Conservation (phyloP, 2,329 filamentous ascomycete genomes). For the Calonectria pauciramosa region DNA sequence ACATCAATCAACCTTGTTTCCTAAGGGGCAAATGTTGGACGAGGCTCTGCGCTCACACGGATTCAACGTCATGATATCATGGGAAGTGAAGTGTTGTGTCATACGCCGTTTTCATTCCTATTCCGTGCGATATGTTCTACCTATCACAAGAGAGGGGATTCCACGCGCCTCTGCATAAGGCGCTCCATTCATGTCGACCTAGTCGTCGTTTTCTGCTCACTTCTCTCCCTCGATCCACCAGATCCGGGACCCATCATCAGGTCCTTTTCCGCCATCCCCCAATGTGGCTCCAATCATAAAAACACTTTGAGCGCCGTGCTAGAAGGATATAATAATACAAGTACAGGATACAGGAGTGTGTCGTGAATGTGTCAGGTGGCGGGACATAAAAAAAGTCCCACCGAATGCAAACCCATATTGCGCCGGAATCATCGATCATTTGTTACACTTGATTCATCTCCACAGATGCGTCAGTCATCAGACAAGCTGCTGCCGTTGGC, state of each 20-base stretch:
- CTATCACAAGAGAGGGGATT: constrained; percentile 58
- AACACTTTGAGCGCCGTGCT: constrained; percentile 54
- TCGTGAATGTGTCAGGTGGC: constrained; percentile 28
- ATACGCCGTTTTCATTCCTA: constrained; percentile 34
- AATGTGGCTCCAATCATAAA: constrained; percentile 39
- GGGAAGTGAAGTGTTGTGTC: neutral
- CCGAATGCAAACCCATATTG: constrained; percentile 30
- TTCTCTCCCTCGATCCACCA: constrained; percentile 28
- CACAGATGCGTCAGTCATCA: constrained; percentile 32
- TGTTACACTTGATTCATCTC: constrained; percentile 42
- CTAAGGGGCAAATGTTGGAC: neutral
- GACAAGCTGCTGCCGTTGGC: constrained; percentile 49
- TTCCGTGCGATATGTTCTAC: constrained; percentile 38
- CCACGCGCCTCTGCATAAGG: constrained; percentile 46
- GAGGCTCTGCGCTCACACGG: neutral
- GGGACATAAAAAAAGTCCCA: constrained; percentile 21
- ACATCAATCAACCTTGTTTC: neutral
- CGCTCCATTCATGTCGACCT: constrained; percentile 40
- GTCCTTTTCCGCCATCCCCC: constrained; percentile 27
- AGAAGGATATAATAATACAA: constrained; percentile 46
- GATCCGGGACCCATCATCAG: constrained; percentile 27
- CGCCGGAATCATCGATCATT: constrained; percentile 40
- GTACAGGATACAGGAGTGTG: constrained; percentile 47
- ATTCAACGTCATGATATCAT: neutral
- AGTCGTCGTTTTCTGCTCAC: constrained; percentile 30